Evolutionary conservation across 345 rosid genomes (phyloP).

Genomic region (Linum trigynum): DNA sequence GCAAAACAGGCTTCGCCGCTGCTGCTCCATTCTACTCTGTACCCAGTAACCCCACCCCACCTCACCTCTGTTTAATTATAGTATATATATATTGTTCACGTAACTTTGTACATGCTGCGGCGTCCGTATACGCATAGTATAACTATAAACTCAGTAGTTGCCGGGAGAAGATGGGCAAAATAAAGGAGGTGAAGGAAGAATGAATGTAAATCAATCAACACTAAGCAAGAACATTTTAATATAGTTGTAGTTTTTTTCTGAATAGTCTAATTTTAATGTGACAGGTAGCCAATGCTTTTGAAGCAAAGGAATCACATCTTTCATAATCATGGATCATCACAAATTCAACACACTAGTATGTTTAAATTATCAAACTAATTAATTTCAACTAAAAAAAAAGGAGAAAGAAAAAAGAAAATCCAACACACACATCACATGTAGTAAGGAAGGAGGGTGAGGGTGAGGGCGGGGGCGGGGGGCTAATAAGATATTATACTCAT

Average conservation of each 20-base stretch:
- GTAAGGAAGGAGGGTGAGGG: slow-evolving; percentile 8
- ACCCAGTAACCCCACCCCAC: too few relatives aligned
- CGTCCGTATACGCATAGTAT: slow-evolving; percentile 4
- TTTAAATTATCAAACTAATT: slow-evolving; percentile 24
- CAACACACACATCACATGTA: slow-evolving; percentile 51
- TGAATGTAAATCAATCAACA: background rate
- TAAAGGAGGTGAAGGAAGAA: background rate
- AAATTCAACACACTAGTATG: slow-evolving; percentile 42
- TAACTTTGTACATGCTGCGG: too few relatives aligned
- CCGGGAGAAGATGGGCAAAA: background rate
- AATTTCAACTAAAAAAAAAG: slow-evolving; percentile 9
- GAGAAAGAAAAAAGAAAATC: slow-evolving; percentile 17
- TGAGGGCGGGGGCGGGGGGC: too few relatives aligned
- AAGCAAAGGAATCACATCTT: slow-evolving; percentile 26
- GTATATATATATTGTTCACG: too few relatives aligned
- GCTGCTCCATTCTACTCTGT: slow-evolving; percentile 1
- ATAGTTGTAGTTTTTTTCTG: slow-evolving; percentile 18
- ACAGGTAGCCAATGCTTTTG: slow-evolving; percentile 26
- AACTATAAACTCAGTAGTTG: slow-evolving; percentile 9
- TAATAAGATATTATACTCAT: slow-evolving; percentile 8
- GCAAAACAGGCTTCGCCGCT: background rate
- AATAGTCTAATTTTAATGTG: slow-evolving; percentile 6
- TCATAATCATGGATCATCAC: slow-evolving; percentile 14
- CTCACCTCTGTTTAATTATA: too few relatives aligned
- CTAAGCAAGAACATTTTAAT: background rate